Percentiles rank a stretch among this genome's conserved stretches.
phyloP scores from a whole-genome alignment of 2,329 filamentous ascomycete species.

The Endothia cerciana region DNA sequence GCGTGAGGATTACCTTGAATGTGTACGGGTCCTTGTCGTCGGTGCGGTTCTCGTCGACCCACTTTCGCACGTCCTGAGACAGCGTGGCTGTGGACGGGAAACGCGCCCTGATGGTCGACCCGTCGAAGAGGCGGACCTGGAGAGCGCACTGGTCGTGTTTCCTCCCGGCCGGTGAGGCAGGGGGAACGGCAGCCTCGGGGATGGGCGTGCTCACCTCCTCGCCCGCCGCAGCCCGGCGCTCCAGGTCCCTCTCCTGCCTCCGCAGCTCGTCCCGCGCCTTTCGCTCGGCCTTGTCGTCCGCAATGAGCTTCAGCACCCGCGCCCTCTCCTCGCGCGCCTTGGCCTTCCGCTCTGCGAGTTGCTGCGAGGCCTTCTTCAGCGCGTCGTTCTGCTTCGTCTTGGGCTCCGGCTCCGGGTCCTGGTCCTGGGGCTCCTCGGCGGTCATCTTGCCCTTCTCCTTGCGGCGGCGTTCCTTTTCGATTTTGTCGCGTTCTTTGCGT shows the following conservation, averaged over 20 bases:
- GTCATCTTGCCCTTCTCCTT: slow-evolving; percentile 47
- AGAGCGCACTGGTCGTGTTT: slow-evolving; percentile 57
- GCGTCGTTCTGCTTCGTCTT: slow-evolving; percentile 46
- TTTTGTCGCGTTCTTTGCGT: slow-evolving; percentile 52
- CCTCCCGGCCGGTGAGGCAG: slow-evolving; percentile 32
- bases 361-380: slow-evolving; percentile 50
- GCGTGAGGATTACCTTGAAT: slow-evolving; percentile 83
- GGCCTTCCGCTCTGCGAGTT: slow-evolving; percentile 65
- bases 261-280: slow-evolving; percentile 58
- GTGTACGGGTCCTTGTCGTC: slow-evolving; percentile 70
- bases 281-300: slow-evolving; percentile 74
- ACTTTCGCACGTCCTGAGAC: slow-evolving; percentile 68
- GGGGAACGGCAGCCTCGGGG: slow-evolving; percentile 36
- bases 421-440: slow-evolving; percentile 45
- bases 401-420: slow-evolving; percentile 34
- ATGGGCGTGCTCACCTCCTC: slow-evolving; percentile 31
- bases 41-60: slow-evolving; percentile 70
- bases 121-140: slow-evolving; percentile 83
- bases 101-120: slow-evolving; percentile 73
- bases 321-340: slow-evolving; percentile 70
- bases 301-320: slow-evolving; percentile 74
- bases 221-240: slow-evolving; percentile 32
- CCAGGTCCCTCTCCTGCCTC: slow-evolving; percentile 45
- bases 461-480: slow-evolving; percentile 35
- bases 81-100: slow-evolving; percentile 71